Evolutionary conservation across 805 yeast genomes (phyloP).

Genomic region (Limtongia smithiae): DNA sequence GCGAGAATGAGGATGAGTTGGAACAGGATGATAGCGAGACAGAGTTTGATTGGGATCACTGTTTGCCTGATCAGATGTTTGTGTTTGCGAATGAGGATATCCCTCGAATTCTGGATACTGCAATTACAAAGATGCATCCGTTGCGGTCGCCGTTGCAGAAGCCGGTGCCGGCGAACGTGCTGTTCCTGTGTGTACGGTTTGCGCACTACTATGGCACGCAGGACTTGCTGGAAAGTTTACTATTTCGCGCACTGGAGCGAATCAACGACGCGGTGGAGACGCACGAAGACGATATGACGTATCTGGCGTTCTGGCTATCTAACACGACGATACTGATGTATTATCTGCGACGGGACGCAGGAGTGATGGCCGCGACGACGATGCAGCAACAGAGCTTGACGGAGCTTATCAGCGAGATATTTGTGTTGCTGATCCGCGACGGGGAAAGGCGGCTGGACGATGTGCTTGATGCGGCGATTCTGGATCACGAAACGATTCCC

Average conservation of each 20-base stretch:
- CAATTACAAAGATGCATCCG: slow-evolving; percentile 39
- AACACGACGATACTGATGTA: slow-evolving; percentile 72
- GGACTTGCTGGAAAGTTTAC: slow-evolving; percentile 35
- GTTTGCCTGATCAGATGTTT: slow-evolving; percentile 42
- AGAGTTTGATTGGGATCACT: slow-evolving; percentile 42
- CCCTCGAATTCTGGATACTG: slow-evolving; percentile 40
- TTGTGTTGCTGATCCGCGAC: slow-evolving; percentile 37
- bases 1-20: slow-evolving; percentile 26
- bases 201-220: slow-evolving; percentile 39
- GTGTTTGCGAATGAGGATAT: slow-evolving; percentile 39
- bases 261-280: slow-evolving; percentile 36
- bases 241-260: slow-evolving; percentile 34
- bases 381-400: slow-evolving; percentile 34
- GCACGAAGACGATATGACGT: slow-evolving; percentile 41
- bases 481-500: slow-evolving; percentile 77
- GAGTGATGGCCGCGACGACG: slow-evolving; percentile 37
- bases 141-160: slow-evolving; percentile 38
- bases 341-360: slow-evolving; percentile 65
- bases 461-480: slow-evolving; percentile 36
- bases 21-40: slow-evolving; percentile 23
- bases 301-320: slow-evolving; percentile 79
- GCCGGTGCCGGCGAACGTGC: slow-evolving; percentile 44
- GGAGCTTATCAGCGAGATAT: slow-evolving; percentile 37
- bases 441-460: slow-evolving; percentile 39
- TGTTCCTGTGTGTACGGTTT: slow-evolving; percentile 42